Percentiles rank a stretch among this genome's conserved stretches.
Conservation (phyloP, 768 basidiomycete species). For the Candolleomyces aberdarensis region DNA sequence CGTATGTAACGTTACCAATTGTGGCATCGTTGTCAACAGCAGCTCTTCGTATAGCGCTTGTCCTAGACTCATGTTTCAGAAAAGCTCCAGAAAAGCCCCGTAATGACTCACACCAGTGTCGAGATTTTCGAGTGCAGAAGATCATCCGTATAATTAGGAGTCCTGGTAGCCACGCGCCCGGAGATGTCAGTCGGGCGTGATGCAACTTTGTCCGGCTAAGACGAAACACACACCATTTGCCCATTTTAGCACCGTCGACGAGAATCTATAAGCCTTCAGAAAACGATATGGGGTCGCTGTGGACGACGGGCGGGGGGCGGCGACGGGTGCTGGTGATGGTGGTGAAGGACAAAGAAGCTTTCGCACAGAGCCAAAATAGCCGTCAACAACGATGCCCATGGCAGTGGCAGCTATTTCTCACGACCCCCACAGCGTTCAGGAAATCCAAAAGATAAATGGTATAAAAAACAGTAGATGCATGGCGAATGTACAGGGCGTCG, state of each 20-base stretch:
- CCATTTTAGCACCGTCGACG: slow-evolving; percentile 44
- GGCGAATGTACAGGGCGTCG: not conserved
- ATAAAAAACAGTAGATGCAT: slow-evolving; percentile 3
- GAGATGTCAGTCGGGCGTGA: slow-evolving; percentile 11
- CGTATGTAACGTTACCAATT: slow-evolving; percentile 55
- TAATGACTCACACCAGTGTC: slow-evolving; percentile 62
- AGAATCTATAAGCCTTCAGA: not conserved
- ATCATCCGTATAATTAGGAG: slow-evolving; percentile 67
- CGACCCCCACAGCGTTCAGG: not conserved
- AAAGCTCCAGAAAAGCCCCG: not conserved
- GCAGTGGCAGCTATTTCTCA: slow-evolving; percentile 11
- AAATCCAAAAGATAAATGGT: slow-evolving; percentile 3
- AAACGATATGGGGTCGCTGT: not conserved
- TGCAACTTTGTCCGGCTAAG: slow-evolving; percentile 5
- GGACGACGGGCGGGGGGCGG: not conserved
- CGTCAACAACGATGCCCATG: slow-evolving; percentile 26
- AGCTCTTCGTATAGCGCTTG: slow-evolving; percentile 68
- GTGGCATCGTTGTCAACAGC: slow-evolving; percentile 65
- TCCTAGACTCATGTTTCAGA: slow-evolving; percentile 34
- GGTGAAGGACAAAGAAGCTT: slow-evolving; percentile 25
- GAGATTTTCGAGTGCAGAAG: slow-evolving; percentile 74
- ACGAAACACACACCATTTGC: slow-evolving; percentile 56
- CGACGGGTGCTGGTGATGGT: slow-evolving; percentile 20
- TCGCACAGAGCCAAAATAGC: slow-evolving; percentile 25
- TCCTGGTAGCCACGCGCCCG: slow-evolving; percentile 43